Conservation (phyloP, 2,329 filamentous ascomycete genomes). For the Lachnellula cervina region DNA sequence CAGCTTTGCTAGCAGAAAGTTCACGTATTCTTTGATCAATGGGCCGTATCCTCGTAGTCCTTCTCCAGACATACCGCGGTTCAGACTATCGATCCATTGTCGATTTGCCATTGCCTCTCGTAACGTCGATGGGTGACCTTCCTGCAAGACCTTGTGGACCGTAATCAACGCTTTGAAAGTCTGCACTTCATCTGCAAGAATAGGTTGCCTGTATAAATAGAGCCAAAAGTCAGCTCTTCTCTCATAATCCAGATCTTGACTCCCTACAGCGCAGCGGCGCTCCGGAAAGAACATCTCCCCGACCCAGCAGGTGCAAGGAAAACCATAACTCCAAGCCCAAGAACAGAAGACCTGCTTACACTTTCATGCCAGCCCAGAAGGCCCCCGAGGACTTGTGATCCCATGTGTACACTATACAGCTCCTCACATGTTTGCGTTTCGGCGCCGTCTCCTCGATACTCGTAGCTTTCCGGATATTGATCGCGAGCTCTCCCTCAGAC, state of each 20-base stretch:
- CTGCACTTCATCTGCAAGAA: constrained; percentile 95
- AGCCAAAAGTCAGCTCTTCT: constrained; percentile 8
- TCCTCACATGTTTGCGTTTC: constrained; percentile 90
- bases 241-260: background rate
- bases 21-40: constrained; percentile 94
- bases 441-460: constrained; percentile 63
- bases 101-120: constrained; percentile 85
- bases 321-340: constrained; percentile 5
- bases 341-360: constrained; percentile 53
- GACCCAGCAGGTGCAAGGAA: background rate
- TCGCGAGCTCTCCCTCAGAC: constrained; percentile 63
- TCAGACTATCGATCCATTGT: constrained; percentile 88
- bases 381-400: constrained; percentile 93
- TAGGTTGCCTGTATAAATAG: constrained; percentile 68
- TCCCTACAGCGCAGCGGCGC: background rate
- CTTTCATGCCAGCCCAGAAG: constrained; percentile 98
- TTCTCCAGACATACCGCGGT: constrained; percentile 75
- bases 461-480: constrained; percentile 68
- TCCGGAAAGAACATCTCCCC: background rate
- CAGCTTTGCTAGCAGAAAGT: constrained; percentile 89
- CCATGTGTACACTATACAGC: constrained; percentile 98
- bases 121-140: constrained; percentile 84
- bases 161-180: constrained; percentile 98
- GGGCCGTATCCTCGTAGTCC: constrained; percentile 86
- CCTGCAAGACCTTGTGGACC: constrained; percentile 94